Evolutionary conservation across 352 stramenopile genomes (phyloP).

Genomic region (Blastocystis hominis): DNA sequence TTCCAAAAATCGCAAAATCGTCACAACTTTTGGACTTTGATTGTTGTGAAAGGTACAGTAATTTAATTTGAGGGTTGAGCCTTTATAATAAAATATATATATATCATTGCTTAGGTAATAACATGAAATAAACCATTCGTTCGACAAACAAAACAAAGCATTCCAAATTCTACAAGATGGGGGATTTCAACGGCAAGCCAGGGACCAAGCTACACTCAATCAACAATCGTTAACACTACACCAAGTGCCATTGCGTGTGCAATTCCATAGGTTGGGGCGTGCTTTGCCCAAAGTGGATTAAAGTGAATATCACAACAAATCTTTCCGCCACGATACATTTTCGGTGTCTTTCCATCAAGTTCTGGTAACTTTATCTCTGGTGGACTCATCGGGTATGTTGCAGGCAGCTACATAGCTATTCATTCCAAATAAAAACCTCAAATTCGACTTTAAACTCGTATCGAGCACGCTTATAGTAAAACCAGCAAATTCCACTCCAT

Average conservation of each 20-base stretch:
- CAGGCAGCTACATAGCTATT: background rate
- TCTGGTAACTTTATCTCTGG: slow-evolving; percentile 66
- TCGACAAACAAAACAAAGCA: background rate
- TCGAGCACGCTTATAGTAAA: slow-evolving; percentile 73
- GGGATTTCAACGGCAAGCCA: slow-evolving; percentile 76
- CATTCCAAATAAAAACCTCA: background rate
- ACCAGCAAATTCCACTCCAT: slow-evolving; percentile 77
- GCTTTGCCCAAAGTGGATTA: slow-evolving; percentile 76
- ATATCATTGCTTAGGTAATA: no score
- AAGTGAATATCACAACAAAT: slow-evolving; percentile 79
- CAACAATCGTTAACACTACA: slow-evolving; percentile 60
- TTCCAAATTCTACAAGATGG: slow-evolving; percentile 66
- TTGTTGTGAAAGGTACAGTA: background rate
- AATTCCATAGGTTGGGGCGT: slow-evolving; percentile 74
- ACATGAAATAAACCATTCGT: no score
- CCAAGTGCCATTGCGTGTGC: slow-evolving; percentile 74
- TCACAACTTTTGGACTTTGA: background rate
- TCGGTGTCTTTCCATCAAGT: slow-evolving; percentile 76
- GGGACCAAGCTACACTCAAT: slow-evolving; percentile 59
- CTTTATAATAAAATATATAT: background rate
- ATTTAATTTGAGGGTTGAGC: background rate
- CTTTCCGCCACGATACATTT: slow-evolving; percentile 78
- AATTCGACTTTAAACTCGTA: slow-evolving; percentile 69
- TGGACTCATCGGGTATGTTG: slow-evolving; percentile 55
- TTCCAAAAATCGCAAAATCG: background rate